Conservation (phyloP, 192 early-diverging fungal species). For the Geranomyces michiganensis region DNA sequence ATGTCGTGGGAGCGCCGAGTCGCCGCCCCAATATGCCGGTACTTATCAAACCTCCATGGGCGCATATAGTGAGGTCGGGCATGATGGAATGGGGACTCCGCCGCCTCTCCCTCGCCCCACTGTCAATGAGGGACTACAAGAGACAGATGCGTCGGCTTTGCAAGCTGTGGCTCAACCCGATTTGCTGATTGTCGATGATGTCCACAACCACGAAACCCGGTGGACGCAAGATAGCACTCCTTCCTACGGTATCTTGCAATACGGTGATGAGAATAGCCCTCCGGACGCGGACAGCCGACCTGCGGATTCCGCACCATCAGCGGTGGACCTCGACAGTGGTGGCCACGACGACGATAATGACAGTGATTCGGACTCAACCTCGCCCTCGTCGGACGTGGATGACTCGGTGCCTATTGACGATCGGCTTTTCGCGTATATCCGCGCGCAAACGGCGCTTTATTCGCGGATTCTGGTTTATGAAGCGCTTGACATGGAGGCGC, state of each 20-base stretch:
- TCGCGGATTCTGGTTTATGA: constrained; percentile 30
- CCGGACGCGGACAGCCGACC: too few species aligned
- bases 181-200: not conserved
- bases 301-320: not conserved
- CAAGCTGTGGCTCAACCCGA: too few species aligned
- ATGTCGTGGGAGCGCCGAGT: too few species aligned
- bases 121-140: too few species aligned
- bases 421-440: constrained; percentile 18
- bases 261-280: not conserved
- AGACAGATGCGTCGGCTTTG: too few species aligned
- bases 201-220: not conserved
- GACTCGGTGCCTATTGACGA: constrained; percentile 6
- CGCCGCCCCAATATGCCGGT: too few species aligned
- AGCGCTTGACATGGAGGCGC: constrained; percentile 26
- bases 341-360: not conserved
- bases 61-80: too few species aligned
- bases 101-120: too few species aligned
- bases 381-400: not conserved
- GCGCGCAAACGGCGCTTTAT: constrained; percentile 12
- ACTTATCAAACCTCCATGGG: too few species aligned
- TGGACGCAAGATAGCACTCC: too few species aligned
- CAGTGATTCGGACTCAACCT: not conserved
- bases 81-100: too few species aligned
- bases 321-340: not conserved
- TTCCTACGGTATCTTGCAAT: not conserved